A percentile compares a stretch with the other conserved stretches of the same genome.
Evolutionary conservation across 176 grass and related monocot genomes (phyloP).

Genomic region (Pontederia crassipes): DNA sequence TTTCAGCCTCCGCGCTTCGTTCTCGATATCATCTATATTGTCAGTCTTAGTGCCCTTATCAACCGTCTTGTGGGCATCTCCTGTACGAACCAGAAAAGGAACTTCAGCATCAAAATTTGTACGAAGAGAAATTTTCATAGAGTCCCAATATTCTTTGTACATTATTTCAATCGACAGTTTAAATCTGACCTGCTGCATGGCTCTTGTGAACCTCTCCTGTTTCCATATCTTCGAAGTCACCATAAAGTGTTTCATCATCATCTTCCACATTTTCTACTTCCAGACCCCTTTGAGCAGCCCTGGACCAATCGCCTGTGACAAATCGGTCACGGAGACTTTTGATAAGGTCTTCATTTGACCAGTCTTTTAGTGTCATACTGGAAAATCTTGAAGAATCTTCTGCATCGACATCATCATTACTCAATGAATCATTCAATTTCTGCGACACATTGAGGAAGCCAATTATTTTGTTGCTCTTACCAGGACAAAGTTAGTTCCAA

Average conservation of each 20-base stretch:
- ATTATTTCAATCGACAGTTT: slow-evolving; percentile 5
- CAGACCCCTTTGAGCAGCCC: slow-evolving; percentile 65
- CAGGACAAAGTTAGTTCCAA: background rate
- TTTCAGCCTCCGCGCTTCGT: slow-evolving; percentile 62
- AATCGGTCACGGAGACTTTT: slow-evolving; percentile 69
- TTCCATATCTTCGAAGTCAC: slow-evolving; percentile 95
- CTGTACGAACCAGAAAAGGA: too few relatives aligned
- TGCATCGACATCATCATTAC: slow-evolving; percentile 41
- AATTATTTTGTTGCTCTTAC: slow-evolving; percentile 10
- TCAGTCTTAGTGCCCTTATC: background rate
- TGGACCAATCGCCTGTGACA: slow-evolving; percentile 96
- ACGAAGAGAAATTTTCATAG: too few relatives aligned
- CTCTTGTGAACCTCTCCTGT: slow-evolving; percentile 61
- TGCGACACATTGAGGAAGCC: slow-evolving; percentile 33
- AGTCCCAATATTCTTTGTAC: too few relatives aligned
- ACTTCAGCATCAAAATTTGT: too few relatives aligned
- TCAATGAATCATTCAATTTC: slow-evolving; percentile 39
- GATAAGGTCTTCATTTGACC: slow-evolving; percentile 62
- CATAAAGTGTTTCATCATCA: slow-evolving; percentile 43
- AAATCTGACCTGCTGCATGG: slow-evolving; percentile 21
- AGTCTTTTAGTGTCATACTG: slow-evolving; percentile 54
- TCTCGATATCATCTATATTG: slow-evolving; percentile 39
- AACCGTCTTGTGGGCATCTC: too few relatives aligned
- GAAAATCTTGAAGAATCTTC: slow-evolving; percentile 86
- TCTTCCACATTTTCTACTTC: slow-evolving; percentile 36